Evolutionary conservation across 1,139 yeast genomes (phyloP).

Genomic region (Suhomyces maxii): DNA sequence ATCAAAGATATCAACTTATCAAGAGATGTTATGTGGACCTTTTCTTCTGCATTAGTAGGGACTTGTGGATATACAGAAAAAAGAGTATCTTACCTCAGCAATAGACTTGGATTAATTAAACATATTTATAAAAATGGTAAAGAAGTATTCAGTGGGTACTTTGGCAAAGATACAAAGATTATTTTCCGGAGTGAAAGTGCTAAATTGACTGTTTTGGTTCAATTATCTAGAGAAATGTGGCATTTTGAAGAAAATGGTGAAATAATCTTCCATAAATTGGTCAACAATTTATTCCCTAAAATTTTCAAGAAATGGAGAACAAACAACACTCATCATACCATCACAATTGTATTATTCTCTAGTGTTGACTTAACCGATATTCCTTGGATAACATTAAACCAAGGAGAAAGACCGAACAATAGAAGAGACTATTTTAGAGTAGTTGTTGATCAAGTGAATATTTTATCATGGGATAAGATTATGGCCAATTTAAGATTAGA

Average conservation of each 20-base stretch:
- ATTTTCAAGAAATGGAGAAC: conserved; percentile 88
- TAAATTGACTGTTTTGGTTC: conserved; percentile 76
- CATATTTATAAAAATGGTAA: conserved; percentile 72
- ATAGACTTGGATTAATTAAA: conserved; percentile 60
- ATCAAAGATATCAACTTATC: conserved; percentile 80
- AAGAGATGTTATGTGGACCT: conserved; percentile 92
- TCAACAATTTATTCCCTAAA: conserved; percentile 86
- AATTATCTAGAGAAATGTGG: conserved; percentile 96
- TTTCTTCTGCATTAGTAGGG: conserved; percentile 62
- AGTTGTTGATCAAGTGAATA: conserved; percentile 92
- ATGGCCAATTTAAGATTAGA: conserved; percentile 87
- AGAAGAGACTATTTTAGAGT: conserved; percentile 84
- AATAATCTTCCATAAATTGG: conserved; percentile 86
- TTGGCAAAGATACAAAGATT: conserved; percentile 73
- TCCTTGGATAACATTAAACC: conserved; percentile 54
- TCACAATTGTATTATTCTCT: conserved; percentile 85
- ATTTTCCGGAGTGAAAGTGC: conserved; percentile 92
- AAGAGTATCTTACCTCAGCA: conserved; percentile 59
- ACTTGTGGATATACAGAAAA: conserved; percentile 71
- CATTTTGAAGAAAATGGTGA: conserved; percentile 97
- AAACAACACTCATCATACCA: conserved; percentile 83
- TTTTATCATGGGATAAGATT: conserved; percentile 83
- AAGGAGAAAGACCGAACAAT: conserved; percentile 72
- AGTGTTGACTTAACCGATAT: conserved; percentile 69
- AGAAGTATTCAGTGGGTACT: conserved; percentile 59